Evolutionary conservation across 2,329 filamentous ascomycete genomes (phyloP).

Genomic region (Arthrinium phaeospermum): DNA sequence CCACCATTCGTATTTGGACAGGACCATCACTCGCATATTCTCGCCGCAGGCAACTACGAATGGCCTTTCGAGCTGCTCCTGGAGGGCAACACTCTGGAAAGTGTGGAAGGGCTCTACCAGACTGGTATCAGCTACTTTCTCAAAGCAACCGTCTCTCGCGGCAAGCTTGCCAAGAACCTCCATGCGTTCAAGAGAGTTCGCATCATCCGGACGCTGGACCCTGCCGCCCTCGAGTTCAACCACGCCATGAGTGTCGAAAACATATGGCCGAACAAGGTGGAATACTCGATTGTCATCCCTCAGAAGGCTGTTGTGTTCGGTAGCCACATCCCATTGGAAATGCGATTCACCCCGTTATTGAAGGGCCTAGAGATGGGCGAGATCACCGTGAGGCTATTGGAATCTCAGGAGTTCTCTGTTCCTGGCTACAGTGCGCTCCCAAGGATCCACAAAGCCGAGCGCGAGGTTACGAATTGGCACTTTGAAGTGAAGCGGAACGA

Average conservation of each 20-base stretch:
- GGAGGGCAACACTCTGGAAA: slow-evolving; percentile 79
- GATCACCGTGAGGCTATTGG: slow-evolving; percentile 80
- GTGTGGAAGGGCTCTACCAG: slow-evolving; percentile 85
- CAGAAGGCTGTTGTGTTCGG: slow-evolving; percentile 95
- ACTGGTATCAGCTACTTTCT: slow-evolving; percentile 89
- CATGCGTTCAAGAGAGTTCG: slow-evolving; percentile 79
- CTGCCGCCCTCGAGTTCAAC: slow-evolving; percentile 76
- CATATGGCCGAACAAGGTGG: slow-evolving; percentile 96
- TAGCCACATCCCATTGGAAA: slow-evolving; percentile 81
- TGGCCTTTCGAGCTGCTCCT: slow-evolving; percentile 79
- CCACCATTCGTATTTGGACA: slow-evolving; percentile 64
- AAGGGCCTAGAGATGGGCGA: slow-evolving; percentile 89
- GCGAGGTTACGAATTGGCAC: slow-evolving; percentile 66
- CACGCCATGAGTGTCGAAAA: slow-evolving; percentile 97
- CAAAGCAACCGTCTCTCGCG: slow-evolving; percentile 85
- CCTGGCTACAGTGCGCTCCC: slow-evolving; percentile 51
- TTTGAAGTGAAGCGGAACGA: slow-evolving; percentile 61
- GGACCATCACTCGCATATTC: slow-evolving; percentile 61
- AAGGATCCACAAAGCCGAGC: slow-evolving; percentile 66
- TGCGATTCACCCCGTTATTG: slow-evolving; percentile 84
- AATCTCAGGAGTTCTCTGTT: slow-evolving; percentile 72
- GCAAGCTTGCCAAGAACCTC: slow-evolving; percentile 88
- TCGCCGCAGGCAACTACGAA: slow-evolving; percentile 80
- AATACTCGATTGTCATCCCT: slow-evolving; percentile 92
- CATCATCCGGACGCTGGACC: slow-evolving; percentile 78